Evolutionary conservation across 1,284 basidiomycete species (phyloP), one percentile per base, ranked within the genome.

Genomic region (Sporisorium exsertum): DNA sequence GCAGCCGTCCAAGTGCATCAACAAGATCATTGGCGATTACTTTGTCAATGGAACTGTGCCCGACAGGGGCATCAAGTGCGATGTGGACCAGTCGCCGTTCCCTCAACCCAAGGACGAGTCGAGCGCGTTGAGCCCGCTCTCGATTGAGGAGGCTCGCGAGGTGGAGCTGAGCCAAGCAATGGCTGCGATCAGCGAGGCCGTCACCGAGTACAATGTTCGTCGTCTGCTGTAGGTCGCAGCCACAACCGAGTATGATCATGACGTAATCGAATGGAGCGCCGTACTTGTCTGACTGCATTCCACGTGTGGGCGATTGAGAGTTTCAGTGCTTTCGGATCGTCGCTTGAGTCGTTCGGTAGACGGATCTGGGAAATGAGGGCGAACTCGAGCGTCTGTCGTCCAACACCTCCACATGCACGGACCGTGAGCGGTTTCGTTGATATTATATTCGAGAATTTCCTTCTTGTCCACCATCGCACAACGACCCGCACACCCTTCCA

Each of bases 41-140:
- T 78, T 76, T 68, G 62, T 80, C 43, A 46, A 72, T 35, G 78
- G 78, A 29, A 75, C 46, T 6, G 69, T 80, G 12, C 76, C 78
- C 2, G 37, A 68, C 6, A 72, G 69, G 63, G 69, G 69, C 13
- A 60, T 56, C 55, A 72, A 58, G 49, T 77, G 74, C 46, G 74
- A 59, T 24, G 66, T 70, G 15, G 72, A 75, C 26, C 60, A 37
- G 24, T 65, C 67, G 27, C 59, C 59, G 20, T 75, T 75, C 61
- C 65, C 71, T 6, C 58, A 58, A n/a, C 69, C 63, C 29, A 72
- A 58, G 47, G 58, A 72, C 47, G 59, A 58, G 32, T 52, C 55
- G 20, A 40, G 26, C 26, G 43, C 29, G 33, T 10, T 52, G 15
- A n/a, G 42, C 20, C 47, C 58, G 55, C 45, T 66, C 20, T 65